Evolutionary conservation across 805 yeast species (phyloP).

Genomic region (Cephaloascus fragrans): DNA sequence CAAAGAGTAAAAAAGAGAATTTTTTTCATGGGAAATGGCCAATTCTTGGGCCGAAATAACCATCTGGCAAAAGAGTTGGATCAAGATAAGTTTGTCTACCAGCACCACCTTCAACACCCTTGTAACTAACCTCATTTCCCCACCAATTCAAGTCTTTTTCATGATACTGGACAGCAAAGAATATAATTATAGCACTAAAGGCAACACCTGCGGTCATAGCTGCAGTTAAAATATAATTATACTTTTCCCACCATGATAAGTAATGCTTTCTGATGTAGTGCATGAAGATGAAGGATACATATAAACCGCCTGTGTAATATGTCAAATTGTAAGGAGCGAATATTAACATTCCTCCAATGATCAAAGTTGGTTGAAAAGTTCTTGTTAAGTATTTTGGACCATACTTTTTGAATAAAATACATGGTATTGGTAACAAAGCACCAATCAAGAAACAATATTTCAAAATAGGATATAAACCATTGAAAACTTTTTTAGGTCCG

Average conservation of each 20-base stretch:
- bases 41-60: slow-evolving; percentile 12
- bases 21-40: slow-evolving; percentile 18
- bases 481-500: slow-evolving; percentile 32
- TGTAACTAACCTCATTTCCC: slow-evolving; percentile 33
- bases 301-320: slow-evolving; percentile 31
- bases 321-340: slow-evolving; percentile 32
- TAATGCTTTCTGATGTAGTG: slow-evolving; percentile 37
- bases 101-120: not conserved
- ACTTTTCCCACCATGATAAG: slow-evolving; percentile 48
- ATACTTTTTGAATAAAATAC: not conserved
- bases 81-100: not conserved
- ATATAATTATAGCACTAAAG: slow-evolving; percentile 45
- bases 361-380: slow-evolving; percentile 30
- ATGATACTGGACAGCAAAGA: slow-evolving; percentile 38
- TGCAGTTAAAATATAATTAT: slow-evolving; percentile 43
- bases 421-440: slow-evolving; percentile 21
- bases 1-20: too few relatives aligned
- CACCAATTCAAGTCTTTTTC: slow-evolving; percentile 44
- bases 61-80: not conserved
- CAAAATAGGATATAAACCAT: slow-evolving; percentile 29
- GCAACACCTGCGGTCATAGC: slow-evolving; percentile 58
- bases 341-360: slow-evolving; percentile 29
- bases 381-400: not conserved
- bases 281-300: slow-evolving; percentile 37
- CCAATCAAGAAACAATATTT: slow-evolving; percentile 30